Percentiles rank a stretch among this genome's conserved stretches.
Evolutionary conservation across 1,139 yeast genomes (phyloP).

Genomic region (Diutina ranongensis): DNA sequence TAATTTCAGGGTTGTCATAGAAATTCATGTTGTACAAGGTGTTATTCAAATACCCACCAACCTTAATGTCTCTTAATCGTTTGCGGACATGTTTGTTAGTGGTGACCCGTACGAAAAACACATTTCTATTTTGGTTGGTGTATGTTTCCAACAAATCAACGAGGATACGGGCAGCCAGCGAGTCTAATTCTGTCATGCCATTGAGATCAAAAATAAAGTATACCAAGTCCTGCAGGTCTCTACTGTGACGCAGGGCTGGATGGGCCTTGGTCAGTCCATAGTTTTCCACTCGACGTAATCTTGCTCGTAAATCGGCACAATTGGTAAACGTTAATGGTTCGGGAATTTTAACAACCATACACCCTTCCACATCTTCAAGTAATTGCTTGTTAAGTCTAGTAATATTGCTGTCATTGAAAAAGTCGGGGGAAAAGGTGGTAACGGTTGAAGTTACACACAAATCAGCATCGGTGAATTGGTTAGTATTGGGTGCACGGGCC

Average conservation of each 20-base stretch:
- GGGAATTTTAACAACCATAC: slow-evolving; percentile 66
- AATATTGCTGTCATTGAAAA: slow-evolving; percentile 22
- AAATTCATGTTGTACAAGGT: neutral
- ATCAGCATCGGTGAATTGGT: slow-evolving; percentile 71
- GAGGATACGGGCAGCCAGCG: slow-evolving; percentile 69
- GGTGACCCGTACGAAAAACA: slow-evolving; percentile 2
- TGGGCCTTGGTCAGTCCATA: slow-evolving; percentile 80
- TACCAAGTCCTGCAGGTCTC: slow-evolving; percentile 44
- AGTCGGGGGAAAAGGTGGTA: slow-evolving; percentile 11
- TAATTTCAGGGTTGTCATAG: neutral
- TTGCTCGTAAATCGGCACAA: slow-evolving; percentile 65
- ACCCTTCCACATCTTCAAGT: slow-evolving; percentile 72
- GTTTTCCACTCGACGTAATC: slow-evolving; percentile 68
- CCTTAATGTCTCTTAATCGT: neutral
- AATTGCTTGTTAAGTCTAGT: slow-evolving; percentile 27
- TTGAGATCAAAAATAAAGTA: slow-evolving; percentile 71
- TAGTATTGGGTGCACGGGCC: slow-evolving; percentile 72
- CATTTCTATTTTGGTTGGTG: neutral
- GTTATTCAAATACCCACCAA: neutral
- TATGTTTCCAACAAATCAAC: neutral
- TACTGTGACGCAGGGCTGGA: slow-evolving; percentile 59
- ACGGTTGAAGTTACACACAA: slow-evolving; percentile 13
- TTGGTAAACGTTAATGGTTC: slow-evolving; percentile 51
- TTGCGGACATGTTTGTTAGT: neutral
- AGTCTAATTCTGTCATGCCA: slow-evolving; percentile 82